These are phyloP conservation scores for Gossypium davidsonii DNA, from an alignment of 441 rosid species.

Conservation along the genomic window DNA sequence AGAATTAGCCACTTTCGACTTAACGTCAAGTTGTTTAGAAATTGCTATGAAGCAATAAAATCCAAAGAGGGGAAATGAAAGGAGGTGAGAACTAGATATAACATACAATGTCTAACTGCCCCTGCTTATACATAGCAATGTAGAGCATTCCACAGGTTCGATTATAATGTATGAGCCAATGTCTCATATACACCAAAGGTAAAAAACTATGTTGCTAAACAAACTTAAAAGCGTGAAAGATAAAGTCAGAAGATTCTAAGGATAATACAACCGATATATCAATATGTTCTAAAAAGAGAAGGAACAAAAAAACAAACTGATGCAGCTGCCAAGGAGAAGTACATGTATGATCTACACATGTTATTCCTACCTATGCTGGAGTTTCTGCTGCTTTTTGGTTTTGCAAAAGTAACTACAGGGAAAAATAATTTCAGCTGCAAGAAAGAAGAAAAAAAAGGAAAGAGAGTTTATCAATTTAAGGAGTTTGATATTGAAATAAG, in stretches of 20 bases:
- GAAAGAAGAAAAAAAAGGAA: slow-evolving; percentile 7
- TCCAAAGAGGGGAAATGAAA: not conserved
- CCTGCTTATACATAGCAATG: not conserved
- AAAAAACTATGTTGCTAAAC: not conserved
- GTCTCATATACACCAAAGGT: not conserved
- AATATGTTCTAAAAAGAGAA: not conserved
- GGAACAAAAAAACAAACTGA: not conserved
- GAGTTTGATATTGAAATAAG: not conserved
- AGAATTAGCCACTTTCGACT: slow-evolving; percentile 15
- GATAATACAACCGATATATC: not conserved
- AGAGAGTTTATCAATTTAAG: not conserved
- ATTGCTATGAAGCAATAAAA: not conserved
- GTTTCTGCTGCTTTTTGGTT: slow-evolving; percentile 99
- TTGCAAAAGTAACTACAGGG: slow-evolving; percentile 87
- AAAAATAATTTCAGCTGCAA: slow-evolving; percentile 85
- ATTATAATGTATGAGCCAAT: not conserved
- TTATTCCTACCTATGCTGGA: slow-evolving; percentile 81
- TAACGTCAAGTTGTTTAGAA: not conserved
- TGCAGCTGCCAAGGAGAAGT: not conserved
- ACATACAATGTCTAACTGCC: not conserved
- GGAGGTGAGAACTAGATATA: not conserved
- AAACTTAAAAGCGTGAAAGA: not conserved
- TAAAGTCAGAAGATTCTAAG: not conserved
- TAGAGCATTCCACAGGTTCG: not conserved
- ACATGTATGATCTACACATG: not conserved